Conservation (phyloP, 2,329 filamentous ascomycete species). For the Botrytis squamosa region DNA sequence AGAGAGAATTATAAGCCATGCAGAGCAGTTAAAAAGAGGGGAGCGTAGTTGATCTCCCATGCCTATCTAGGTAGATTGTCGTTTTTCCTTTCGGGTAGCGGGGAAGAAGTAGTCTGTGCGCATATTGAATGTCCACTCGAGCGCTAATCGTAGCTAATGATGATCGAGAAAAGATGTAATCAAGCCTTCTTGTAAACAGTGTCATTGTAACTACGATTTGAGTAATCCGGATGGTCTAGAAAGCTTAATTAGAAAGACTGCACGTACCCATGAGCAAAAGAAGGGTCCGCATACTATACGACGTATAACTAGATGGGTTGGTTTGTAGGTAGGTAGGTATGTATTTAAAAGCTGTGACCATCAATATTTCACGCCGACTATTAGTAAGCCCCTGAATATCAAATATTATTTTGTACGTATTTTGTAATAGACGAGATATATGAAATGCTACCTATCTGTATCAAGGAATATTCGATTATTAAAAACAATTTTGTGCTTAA, state of each 20-base stretch:
- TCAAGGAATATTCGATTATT: background rate
- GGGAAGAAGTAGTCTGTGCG: background rate
- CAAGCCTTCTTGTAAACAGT: background rate
- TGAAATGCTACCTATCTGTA: background rate
- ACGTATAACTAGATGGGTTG: background rate
- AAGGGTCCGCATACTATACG: background rate
- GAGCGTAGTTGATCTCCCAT: background rate
- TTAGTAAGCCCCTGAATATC: background rate
- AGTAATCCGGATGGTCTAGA: background rate
- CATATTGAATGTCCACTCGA: background rate
- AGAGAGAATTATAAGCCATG: background rate
- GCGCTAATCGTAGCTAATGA: background rate
- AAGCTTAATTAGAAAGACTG: background rate
- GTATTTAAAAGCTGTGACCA: background rate
- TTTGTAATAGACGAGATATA: background rate
- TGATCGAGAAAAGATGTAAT: background rate
- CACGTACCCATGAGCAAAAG: too few species aligned
- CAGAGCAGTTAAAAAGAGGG: background rate
- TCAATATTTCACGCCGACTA: background rate
- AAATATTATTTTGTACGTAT: background rate
- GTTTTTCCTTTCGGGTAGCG: background rate
- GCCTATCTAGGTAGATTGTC: background rate
- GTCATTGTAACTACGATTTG: background rate
- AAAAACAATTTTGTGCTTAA: background rate
- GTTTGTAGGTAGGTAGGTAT: background rate